Conservation (phyloP, 1,284 basidiomycete genomes). For the Macrocystidia cucumis region DNA sequence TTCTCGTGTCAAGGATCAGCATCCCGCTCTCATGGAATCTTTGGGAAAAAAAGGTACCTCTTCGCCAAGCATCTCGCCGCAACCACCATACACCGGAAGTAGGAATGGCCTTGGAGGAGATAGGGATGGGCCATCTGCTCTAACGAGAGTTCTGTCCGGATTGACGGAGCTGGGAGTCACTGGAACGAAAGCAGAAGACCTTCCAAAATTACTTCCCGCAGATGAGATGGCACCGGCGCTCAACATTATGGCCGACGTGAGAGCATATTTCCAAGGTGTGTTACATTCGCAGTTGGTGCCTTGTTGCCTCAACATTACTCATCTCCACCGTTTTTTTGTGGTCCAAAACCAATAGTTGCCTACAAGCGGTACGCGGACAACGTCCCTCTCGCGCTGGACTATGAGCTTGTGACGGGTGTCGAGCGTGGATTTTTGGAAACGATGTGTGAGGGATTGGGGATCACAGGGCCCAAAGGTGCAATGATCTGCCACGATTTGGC, state of each 20-base stretch:
- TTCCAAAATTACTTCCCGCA: slow-evolving; percentile 43
- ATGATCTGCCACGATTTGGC: slow-evolving; percentile 44
- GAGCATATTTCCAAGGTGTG: slow-evolving; percentile 67
- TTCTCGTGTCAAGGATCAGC: slow-evolving; percentile 24
- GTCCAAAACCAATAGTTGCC: slow-evolving; percentile 34
- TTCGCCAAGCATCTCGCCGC: too few relatives aligned
- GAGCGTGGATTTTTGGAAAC: slow-evolving; percentile 27
- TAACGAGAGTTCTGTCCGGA: slow-evolving; percentile 29
- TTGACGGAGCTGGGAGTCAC: slow-evolving; percentile 38
- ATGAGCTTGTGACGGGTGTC: slow-evolving; percentile 46
- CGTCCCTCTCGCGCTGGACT: slow-evolving; percentile 56
- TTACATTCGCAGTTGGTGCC: too few relatives aligned
- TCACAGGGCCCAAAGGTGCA: slow-evolving; percentile 36
- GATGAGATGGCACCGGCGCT: slow-evolving; percentile 51
- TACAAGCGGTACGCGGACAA: slow-evolving; percentile 65
- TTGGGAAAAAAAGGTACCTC: slow-evolving; percentile 16
- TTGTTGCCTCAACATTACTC: too few relatives aligned
- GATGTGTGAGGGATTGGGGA: slow-evolving; percentile 34
- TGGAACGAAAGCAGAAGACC: slow-evolving; percentile 30
- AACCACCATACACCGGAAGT: neutral
- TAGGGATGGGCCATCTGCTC: slow-evolving; percentile 10
- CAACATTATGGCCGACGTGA: slow-evolving; percentile 60
- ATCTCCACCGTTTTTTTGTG: neutral
- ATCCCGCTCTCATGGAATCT: slow-evolving; percentile 18
- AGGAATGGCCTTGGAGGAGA: neutral